These are phyloP conservation scores for Coemansia sp. DNA, from an alignment of 192 early-diverging fungal species.

Conservation along the genomic window DNA sequence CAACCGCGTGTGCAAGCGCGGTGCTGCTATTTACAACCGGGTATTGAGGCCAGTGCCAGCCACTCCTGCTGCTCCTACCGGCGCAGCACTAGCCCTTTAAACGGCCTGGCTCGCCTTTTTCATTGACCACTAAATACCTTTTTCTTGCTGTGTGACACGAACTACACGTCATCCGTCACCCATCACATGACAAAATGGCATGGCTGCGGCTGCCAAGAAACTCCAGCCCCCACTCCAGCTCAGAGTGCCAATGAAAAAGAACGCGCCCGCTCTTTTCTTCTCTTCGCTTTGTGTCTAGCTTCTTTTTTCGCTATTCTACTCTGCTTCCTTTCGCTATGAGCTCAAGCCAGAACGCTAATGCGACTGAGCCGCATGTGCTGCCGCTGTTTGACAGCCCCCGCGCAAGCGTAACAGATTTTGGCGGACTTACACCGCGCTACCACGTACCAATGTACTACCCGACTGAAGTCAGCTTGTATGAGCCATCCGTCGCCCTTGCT, in stretches of 20 bases:
- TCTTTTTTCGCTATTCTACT: neutral
- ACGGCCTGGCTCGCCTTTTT: neutral
- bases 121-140: no score
- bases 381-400: conserved; percentile 20
- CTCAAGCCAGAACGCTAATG: neutral
- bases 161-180: neutral
- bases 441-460: conserved; percentile 39
- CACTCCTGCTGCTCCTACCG: neutral
- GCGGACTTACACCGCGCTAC: conserved; percentile 31
- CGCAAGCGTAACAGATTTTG: conserved; percentile 28
- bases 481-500: conserved; percentile 17
- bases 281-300: neutral
- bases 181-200: neutral
- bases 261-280: neutral
- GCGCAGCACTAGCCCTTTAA: neutral
- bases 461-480: conserved; percentile 47
- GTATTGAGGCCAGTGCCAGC: conserved; percentile 17
- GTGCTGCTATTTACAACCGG: conserved; percentile 27
- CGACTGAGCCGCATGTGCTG: neutral
- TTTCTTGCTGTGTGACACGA: neutral
- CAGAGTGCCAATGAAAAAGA: neutral
- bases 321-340: neutral
- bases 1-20: conserved; percentile 57
- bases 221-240: neutral
- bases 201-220: neutral